phyloP scores from a whole-genome alignment of 1,139 yeast species.

The Diutina ranongensis region DNA sequence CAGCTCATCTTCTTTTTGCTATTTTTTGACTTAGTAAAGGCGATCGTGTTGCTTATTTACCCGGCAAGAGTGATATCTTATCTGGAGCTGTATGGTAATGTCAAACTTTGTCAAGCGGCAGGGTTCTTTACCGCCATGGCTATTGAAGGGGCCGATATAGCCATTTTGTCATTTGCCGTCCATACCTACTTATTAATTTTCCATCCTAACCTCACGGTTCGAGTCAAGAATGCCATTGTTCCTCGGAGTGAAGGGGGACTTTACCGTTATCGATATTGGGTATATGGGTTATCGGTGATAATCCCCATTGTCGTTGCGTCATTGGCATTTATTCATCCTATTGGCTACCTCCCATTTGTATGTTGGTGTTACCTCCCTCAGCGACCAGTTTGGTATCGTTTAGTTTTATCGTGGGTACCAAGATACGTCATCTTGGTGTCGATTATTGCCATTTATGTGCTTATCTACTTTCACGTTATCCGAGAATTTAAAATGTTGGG shows the following conservation, averaged over 20 bases:
- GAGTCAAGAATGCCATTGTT: conserved; percentile 24
- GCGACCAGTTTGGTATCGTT: conserved; percentile 61
- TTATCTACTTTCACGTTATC: conserved; percentile 66
- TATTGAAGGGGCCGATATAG: conserved; percentile 82
- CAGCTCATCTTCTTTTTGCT: conserved; percentile 57
- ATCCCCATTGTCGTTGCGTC: conserved; percentile 64
- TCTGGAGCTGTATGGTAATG: conserved; percentile 38
- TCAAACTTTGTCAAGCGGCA: conserved; percentile 54
- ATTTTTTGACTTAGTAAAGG: conserved; percentile 65
- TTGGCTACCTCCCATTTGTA: conserved; percentile 51
- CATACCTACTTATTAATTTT: conserved; percentile 73
- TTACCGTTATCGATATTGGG: conserved; percentile 43
- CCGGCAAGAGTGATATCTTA: conserved; percentile 51
- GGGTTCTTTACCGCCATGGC: conserved; percentile 81
- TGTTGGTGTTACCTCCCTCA: conserved; percentile 80
- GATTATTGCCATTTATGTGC: conserved; percentile 54
- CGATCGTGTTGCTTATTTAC: conserved; percentile 55
- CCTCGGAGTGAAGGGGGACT: conserved; percentile 59
- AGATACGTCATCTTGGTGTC: conserved; percentile 55
- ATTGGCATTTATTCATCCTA: conserved; percentile 46
- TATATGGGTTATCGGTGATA: conserved; percentile 48
- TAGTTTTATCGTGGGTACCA: conserved; percentile 75
- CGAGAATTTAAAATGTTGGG: conserved; percentile 44
- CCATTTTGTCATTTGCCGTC: conserved; percentile 71
- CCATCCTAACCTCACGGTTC: conserved; percentile 38